These are phyloP conservation scores for Brassica cretica DNA, from an alignment of 345 rosid species.

Conservation along the genomic window DNA sequence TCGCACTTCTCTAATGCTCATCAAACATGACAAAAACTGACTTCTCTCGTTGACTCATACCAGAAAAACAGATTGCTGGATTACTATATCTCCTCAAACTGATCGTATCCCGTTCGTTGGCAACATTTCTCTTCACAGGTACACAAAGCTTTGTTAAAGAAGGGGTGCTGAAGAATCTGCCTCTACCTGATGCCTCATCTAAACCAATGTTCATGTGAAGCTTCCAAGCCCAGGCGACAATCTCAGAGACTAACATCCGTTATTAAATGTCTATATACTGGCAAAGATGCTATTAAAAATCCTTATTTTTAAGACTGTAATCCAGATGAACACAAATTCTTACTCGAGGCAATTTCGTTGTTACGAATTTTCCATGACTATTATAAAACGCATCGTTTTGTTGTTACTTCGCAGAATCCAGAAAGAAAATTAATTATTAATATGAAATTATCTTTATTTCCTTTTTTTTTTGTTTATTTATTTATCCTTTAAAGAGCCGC, in stretches of 20 bases:
- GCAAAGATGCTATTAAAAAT: conserved; percentile 7
- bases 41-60: not conserved
- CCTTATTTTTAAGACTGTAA: conserved; percentile 16
- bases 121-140: conserved; percentile 55
- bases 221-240: not conserved
- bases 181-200: conserved; percentile 31
- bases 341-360: not conserved
- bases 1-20: not conserved
- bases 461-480: not conserved
- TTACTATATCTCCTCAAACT: conserved; percentile 51
- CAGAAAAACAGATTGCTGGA: conserved; percentile 45
- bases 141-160: conserved; percentile 34
- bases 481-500: conserved; percentile 11
- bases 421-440: not conserved
- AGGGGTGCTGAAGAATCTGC: conserved; percentile 41
- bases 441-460: too few species aligned
- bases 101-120: conserved; percentile 43
- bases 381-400: conserved; percentile 18
- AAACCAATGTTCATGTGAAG: conserved; percentile 38
- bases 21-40: not conserved
- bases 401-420: not conserved
- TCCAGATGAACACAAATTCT: not conserved
- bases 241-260: conserved; percentile 12
- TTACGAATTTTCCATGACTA: not conserved
- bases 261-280: conserved; percentile 16